Percentiles rank a stretch among this genome's conserved stretches.
phyloP scores from a whole-genome alignment of 257 asterid genomes.

The Nicotiana tomentosiformis region DNA sequence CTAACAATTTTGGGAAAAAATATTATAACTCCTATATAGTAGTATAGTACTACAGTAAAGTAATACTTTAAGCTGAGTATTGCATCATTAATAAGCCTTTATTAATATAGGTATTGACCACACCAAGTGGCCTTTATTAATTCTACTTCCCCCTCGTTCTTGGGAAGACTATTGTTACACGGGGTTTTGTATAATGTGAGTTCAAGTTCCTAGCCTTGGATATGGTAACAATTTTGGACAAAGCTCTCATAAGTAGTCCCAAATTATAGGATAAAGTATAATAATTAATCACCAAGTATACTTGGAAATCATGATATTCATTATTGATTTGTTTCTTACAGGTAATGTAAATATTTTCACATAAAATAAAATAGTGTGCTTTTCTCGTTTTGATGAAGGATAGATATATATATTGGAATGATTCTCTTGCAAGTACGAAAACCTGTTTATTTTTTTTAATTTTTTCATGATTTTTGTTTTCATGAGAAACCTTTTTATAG shows the following conservation, averaged over 20 bases:
- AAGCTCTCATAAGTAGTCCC: background rate
- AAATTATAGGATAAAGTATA: background rate
- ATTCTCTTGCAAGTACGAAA: background rate
- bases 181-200: background rate
- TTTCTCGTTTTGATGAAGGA: background rate
- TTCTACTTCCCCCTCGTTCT: background rate
- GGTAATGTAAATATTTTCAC: background rate
- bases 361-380: background rate
- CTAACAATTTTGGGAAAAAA: background rate
- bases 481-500: background rate
- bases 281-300: background rate
- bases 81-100: background rate
- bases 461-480: background rate
- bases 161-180: background rate
- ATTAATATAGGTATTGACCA: slow-evolving; percentile 11
- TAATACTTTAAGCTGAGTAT: background rate
- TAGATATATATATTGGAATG: no score
- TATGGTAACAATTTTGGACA: background rate
- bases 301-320: background rate
- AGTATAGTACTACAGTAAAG: background rate
- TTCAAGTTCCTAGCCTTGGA: background rate
- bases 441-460: background rate
- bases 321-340: background rate
- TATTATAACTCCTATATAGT: background rate
- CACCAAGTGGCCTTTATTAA: background rate